Percentiles rank a stretch among this genome's conserved stretches.
Evolutionary conservation across 1,284 basidiomycete species (phyloP).

Genomic region (Boletellus deceptivus): DNA sequence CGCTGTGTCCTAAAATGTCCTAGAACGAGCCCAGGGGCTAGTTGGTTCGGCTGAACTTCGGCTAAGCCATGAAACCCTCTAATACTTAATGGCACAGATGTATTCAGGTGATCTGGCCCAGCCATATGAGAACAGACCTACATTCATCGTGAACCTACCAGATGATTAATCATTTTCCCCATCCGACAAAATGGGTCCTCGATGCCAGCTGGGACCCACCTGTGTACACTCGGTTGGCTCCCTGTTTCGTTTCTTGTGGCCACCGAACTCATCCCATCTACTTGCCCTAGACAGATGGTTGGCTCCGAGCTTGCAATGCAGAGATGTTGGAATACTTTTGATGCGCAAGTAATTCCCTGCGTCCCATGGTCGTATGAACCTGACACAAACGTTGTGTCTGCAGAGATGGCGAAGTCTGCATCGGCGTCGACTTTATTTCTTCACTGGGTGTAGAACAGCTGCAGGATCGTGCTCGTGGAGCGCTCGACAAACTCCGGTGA

Average conservation of each 20-base stretch:
- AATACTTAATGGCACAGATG: no score
- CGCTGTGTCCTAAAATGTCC: no score
- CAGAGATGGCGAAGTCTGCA: conserved; percentile 16
- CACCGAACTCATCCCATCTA: background rate
- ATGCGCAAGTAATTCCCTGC: conserved; percentile 11
- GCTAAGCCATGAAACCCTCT: no score
- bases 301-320: conserved; percentile 22
- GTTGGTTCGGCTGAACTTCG: no score
- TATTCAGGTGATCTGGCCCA: no score
- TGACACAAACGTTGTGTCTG: background rate
- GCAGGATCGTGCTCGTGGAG: conserved; percentile 9
- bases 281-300: conserved; percentile 9
- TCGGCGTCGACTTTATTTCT: conserved; percentile 18
- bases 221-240: conserved; percentile 17
- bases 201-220: conserved; percentile 9
- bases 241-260: background rate
- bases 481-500: conserved; percentile 23
- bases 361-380: background rate
- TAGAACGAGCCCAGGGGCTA: no score
- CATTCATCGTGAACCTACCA: no score
- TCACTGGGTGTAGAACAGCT: conserved; percentile 8
- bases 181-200: conserved; percentile 10
- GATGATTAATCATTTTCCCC: conserved; percentile 1
- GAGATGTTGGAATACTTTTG: conserved; percentile 11
- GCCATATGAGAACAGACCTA: no score